Evolutionary conservation across 2,329 filamentous ascomycete genomes (phyloP).

Genomic region (Xylariales sp.): DNA sequence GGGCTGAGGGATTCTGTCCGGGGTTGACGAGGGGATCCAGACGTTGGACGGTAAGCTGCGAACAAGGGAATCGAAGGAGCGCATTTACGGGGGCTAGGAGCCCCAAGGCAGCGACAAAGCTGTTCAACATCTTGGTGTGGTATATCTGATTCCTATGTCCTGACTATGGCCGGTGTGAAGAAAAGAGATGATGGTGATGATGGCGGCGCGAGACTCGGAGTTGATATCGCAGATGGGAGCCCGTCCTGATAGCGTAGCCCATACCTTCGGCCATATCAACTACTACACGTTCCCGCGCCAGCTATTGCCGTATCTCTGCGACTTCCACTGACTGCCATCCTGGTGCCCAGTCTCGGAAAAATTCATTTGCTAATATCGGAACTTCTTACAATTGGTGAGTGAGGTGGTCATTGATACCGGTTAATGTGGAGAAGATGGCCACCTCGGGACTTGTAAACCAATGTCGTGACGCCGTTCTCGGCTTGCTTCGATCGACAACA

Average conservation of each 20-base stretch:
- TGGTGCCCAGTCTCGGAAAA: slow-evolving; percentile 41
- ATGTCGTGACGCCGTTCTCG: slow-evolving; percentile 3
- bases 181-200: neutral
- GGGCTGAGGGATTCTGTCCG: slow-evolving; percentile 62
- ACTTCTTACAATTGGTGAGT: slow-evolving; percentile 45
- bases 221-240: slow-evolving; percentile 9
- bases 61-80: slow-evolving; percentile 46
- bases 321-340: slow-evolving; percentile 28
- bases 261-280: slow-evolving; percentile 26
- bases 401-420: slow-evolving; percentile 42
- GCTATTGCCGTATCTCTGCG: slow-evolving; percentile 41
- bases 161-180: neutral
- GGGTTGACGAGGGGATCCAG: slow-evolving; percentile 56
- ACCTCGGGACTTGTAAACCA: slow-evolving; percentile 42
- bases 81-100: slow-evolving; percentile 42
- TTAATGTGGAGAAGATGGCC: slow-evolving; percentile 47
- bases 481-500: slow-evolving; percentile 12
- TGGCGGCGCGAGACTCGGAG: neutral
- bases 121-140: slow-evolving; percentile 32
- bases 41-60: slow-evolving; percentile 49
- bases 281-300: slow-evolving; percentile 13
- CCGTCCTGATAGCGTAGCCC: slow-evolving; percentile 23
- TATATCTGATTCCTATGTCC: neutral
- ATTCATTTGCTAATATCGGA: slow-evolving; percentile 46
- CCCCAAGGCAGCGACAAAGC: slow-evolving; percentile 32